Percentiles rank a stretch among this genome's conserved stretches.
phyloP scores from a whole-genome alignment of 768 basidiomycete genomes.

The Suillus hirtellus region DNA sequence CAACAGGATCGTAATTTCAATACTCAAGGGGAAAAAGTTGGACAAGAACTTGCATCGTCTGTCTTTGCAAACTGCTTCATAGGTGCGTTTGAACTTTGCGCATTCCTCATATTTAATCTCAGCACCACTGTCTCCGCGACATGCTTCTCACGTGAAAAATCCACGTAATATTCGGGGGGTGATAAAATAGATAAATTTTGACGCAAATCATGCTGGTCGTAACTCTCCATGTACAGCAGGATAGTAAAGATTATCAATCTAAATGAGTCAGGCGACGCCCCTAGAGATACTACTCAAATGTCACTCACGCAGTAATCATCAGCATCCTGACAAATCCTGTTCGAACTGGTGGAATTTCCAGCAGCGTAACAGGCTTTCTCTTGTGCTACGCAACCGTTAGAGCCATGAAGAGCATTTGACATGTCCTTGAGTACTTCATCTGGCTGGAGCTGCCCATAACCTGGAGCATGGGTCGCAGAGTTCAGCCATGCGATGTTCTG shows the following conservation, averaged over 20 bases:
- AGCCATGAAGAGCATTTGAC: conserved; percentile 48
- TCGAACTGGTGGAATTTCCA: conserved; percentile 44
- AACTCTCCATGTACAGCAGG: conserved; percentile 55
- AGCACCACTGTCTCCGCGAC: conserved; percentile 48
- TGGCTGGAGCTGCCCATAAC: conserved; percentile 62
- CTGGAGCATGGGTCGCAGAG: conserved; percentile 63
- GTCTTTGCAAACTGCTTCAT: conserved; percentile 44
- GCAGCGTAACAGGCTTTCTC: conserved; percentile 59
- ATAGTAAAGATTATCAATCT: conserved; percentile 48
- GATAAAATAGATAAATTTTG: conserved; percentile 54
- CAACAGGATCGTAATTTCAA: conserved; percentile 7
- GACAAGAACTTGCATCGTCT: conserved; percentile 49
- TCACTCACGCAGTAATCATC: conserved; percentile 56
- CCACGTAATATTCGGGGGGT: conserved; percentile 57
- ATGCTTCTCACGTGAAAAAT: conserved; percentile 40
- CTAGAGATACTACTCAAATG: neutral
- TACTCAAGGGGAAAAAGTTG: neutral
- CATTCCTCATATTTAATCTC: conserved; percentile 51
- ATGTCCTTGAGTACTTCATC: conserved; percentile 45
- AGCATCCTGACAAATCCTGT: conserved; percentile 50
- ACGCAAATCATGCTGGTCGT: conserved; percentile 57
- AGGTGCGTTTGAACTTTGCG: conserved; percentile 39
- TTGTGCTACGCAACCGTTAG: conserved; percentile 54
- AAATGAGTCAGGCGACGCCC: conserved; percentile 5
- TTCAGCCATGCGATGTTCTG: conserved; percentile 61